Evolutionary conservation across 129 eudicot genomes (phyloP).

Genomic region (Gnaphalium uliginosum): DNA sequence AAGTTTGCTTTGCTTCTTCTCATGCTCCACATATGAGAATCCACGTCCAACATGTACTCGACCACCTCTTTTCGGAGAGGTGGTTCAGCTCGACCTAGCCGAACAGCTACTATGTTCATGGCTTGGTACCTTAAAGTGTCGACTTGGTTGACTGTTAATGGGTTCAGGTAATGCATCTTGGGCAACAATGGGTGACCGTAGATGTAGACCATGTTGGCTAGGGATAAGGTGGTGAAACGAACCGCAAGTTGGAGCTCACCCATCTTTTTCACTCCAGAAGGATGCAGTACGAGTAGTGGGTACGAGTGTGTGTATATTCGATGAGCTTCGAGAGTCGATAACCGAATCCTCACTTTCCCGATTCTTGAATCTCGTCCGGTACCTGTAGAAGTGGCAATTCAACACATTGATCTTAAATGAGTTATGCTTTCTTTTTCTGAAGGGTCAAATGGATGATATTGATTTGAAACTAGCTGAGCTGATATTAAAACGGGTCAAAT

Average conservation of each 20-base stretch:
- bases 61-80: constrained; percentile 80
- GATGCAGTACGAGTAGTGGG: constrained; percentile 72
- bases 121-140: constrained; percentile 80
- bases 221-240: constrained; percentile 64
- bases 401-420: background rate
- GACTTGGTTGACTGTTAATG: constrained; percentile 69
- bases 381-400: constrained; percentile 4
- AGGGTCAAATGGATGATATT: background rate
- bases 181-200: constrained; percentile 70
- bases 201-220: constrained; percentile 60
- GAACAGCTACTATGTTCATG: constrained; percentile 55
- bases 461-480: background rate
- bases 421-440: background rate
- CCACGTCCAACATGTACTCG: constrained; percentile 81
- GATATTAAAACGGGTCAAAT: background rate
- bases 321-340: constrained; percentile 73
- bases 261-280: constrained; percentile 81
- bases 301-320: constrained; percentile 67
- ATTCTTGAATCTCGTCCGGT: constrained; percentile 52
- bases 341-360: constrained; percentile 73
- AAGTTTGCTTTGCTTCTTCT: constrained; percentile 80
- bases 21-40: constrained; percentile 91
- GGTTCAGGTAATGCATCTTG: constrained; percentile 70
- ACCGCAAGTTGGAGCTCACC: constrained; percentile 81
- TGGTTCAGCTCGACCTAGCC: constrained; percentile 79